Evolutionary conservation across 1,284 basidiomycete species (phyloP), one percentile per base, ranked within the genome.

Genomic region (Pascua guehoae): DNA sequence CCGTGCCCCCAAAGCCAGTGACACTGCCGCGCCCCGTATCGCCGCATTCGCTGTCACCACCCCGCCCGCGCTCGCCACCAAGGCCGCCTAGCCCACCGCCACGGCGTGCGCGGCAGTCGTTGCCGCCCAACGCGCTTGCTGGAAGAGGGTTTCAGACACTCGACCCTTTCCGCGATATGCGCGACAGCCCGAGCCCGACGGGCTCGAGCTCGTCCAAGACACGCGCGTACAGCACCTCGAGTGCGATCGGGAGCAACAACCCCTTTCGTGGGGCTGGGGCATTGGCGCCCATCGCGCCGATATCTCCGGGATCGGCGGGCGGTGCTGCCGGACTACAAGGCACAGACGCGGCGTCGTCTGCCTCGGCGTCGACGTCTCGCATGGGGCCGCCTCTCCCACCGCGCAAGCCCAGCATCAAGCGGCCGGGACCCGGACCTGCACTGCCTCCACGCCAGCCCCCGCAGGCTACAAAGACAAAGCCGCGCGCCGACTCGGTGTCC

Each of bases 341-440:
- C 24, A 32, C 24, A 32, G 24, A 32, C 7, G 24, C 24, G 24
- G 24, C 24, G 24, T 32, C 24, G 24, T 32, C 24, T 3, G 7
- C 24, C 3, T 32, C 24, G 24, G 24, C 24, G 24, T 32, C 24
- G 24, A 32, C 24, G 24, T 32, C 24, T 32, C 24, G 24, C 14
- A 46, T 51, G 12, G 54, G 56, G 0, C 61, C 62, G 8, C 62
- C 61, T 1, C 53, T 63, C 5, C 64, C 62, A 4, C 60, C 64
- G 0, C 57, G 62, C 18, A 62, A 63, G 43, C 54, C 57, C 1
- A 56, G 54, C 32, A 36, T 62, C 9, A 45, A 49, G 36, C 45
- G 56, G 4, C 48, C 53, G 8, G 54, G 49, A 1, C 49, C 63
- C 1, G 41, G 51, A 37, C 45, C 47, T 14, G 36, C 47, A 1